Base-by-base conservation (phyloP, 2,329 filamentous ascomycete species). In the Scorias spongiosa region DNA sequence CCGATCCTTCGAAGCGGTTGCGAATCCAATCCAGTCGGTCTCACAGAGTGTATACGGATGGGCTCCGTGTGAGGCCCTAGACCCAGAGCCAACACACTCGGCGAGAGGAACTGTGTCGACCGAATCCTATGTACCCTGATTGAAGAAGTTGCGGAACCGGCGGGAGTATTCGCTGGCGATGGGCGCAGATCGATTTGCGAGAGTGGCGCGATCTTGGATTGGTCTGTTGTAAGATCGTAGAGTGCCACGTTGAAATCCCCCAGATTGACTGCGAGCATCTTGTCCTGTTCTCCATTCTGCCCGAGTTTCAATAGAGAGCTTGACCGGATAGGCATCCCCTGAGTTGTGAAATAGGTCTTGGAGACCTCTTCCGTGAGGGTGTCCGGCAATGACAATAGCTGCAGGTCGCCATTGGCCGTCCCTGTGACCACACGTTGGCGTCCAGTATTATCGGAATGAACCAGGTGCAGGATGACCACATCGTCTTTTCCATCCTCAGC, bases 401-500 rank as follows among this genome's bases (percentile, higher is more conserved):
- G 58, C 38, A 78, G 58, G 40, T 72, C 66, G 10, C 74, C 73
- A 51, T 71, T 72, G 15, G 74, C 69, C 39, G 74, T 74, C 5
- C 74, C 74, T 40, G 74, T 66, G 3, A 79, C 65, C 26, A 78
- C 52, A 40, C 69, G 59, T 48, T 75, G 66, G 15, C 51, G 47
- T 2, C 54, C 51, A 36, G 57, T 57, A 40, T 53, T 48, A 43
- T 69, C 64, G 15, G 47, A 47, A n/a, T 50, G 42, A 28, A 81
- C 53, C 1, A 80, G 52, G 49, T 73, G 71, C 41, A 80, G 48
- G 28, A 69, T 66, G 14, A 72, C 74, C 29, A 81, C 73, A 55
- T 81, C 77, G 54, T 80, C 74, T 44, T 68, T 56, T 42, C 65
- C 75, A 46, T 74, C 72, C 18, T 60, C 57, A 39, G 68, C 63